Base-by-base conservation (phyloP, 768 basidiomycete genomes). In the Kwoniella heveanensis region DNA sequence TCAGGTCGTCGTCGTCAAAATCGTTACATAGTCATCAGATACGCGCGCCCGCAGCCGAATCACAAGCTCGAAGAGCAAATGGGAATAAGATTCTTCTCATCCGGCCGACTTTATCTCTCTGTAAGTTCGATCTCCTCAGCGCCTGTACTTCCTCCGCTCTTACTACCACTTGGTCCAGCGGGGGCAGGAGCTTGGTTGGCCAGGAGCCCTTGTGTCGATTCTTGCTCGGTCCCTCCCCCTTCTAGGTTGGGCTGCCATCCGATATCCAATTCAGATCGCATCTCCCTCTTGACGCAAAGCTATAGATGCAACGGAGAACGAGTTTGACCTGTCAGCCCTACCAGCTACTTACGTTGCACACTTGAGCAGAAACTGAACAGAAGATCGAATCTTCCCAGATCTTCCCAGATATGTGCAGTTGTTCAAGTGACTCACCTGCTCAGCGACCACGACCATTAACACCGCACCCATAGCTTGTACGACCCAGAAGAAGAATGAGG, bases 341-440 rank as follows among this genome's bases (percentile, higher is more conserved):
- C n/a, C n/a, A n/a, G n/a, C n/a, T n/a, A n/a, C n/a, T n/a, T n/a
- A n/a, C n/a, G n/a, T n/a, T n/a, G n/a, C n/a, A n/a, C n/a, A n/a
- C n/a, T n/a, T n/a, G n/a, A n/a, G n/a, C n/a, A n/a, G n/a, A n/a
- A n/a, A n/a, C n/a, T n/a, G n/a, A n/a, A n/a, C n/a, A n/a, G n/a
- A n/a, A n/a, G n/a, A n/a, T n/a, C n/a, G n/a, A n/a, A n/a, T n/a
- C n/a, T n/a, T n/a, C n/a, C n/a, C n/a, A n/a, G n/a, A n/a, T n/a
- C n/a, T n/a, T n/a, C n/a, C n/a, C n/a, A n/a, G n/a, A n/a, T n/a
- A n/a, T n/a, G n/a, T n/a, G n/a, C n/a, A n/a, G n/a, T n/a, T n/a
- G n/a, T n/a, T n/a, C n/a, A n/a, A n/a, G n/a, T n/a, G n/a, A n/a
- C 95, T 94, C 26, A 96, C 83, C 72, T 97, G 92, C 77, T 99